Evolutionary conservation across 441 rosid species (phyloP).

Genomic region (Capsella rubella): DNA sequence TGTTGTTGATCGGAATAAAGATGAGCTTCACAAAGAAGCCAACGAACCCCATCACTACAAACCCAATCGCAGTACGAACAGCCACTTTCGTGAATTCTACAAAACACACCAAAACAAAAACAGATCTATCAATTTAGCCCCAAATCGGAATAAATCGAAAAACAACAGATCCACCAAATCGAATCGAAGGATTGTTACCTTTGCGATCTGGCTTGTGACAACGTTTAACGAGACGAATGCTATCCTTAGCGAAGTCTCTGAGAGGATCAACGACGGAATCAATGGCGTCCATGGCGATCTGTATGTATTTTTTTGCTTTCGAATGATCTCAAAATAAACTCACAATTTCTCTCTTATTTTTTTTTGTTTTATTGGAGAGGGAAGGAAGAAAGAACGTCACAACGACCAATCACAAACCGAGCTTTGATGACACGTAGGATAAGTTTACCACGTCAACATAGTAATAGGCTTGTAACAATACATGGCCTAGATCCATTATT

Average conservation of each 20-base stretch:
- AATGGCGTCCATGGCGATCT: slow-evolving; percentile 69
- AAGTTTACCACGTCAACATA: slow-evolving; percentile 23
- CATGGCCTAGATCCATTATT: background rate
- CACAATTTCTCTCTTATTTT: background rate
- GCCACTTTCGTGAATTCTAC: slow-evolving; percentile 86
- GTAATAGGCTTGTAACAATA: background rate
- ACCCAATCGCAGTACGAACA: slow-evolving; percentile 81
- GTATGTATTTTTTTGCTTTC: background rate
- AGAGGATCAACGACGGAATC: slow-evolving; percentile 86
- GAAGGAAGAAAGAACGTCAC: slow-evolving; percentile 27
- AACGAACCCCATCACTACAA: slow-evolving; percentile 87
- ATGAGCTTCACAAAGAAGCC: slow-evolving; percentile 88
- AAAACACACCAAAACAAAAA: background rate
- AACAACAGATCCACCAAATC: background rate
- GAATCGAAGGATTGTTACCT: slow-evolving; percentile 47
- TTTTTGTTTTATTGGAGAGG: background rate
- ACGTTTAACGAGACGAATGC: slow-evolving; percentile 83
- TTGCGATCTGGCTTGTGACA: slow-evolving; percentile 94
- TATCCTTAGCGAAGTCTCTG: slow-evolving; percentile 86
- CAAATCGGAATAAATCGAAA: background rate
- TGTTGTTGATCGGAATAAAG: slow-evolving; percentile 86
- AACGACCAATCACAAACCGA: slow-evolving; percentile 31
- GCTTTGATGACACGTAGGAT: slow-evolving; percentile 13
- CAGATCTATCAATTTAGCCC: background rate
- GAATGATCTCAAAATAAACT: slow-evolving; percentile 17